phyloP scores from a whole-genome alignment of 1,284 basidiomycete genomes.

The Trichosporon sp. region DNA sequence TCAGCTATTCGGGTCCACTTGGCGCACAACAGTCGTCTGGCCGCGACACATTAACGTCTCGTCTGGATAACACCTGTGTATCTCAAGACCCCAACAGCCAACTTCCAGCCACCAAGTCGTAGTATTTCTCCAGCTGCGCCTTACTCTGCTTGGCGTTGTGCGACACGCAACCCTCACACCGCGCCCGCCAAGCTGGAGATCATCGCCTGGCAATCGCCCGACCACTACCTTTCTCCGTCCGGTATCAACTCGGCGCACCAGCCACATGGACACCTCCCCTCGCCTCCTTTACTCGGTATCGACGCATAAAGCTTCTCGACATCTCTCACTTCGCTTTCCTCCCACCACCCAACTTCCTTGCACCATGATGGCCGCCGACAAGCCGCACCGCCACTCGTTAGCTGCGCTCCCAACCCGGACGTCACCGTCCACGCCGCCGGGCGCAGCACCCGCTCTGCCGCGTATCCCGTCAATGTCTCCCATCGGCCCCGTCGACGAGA shows the following conservation, averaged over 20 bases:
- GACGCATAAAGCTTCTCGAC: neutral
- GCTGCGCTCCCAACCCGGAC: neutral
- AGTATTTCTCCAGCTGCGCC: neutral
- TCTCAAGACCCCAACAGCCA: no score
- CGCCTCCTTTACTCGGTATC: neutral
- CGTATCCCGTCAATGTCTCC: neutral
- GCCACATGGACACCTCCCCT: neutral
- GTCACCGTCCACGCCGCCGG: neutral
- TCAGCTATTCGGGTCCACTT: neutral
- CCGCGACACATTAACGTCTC: neutral
- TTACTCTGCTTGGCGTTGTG: neutral
- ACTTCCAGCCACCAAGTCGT: neutral
- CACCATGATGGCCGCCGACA: neutral
- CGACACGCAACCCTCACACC: neutral
- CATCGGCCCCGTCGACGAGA: neutral
- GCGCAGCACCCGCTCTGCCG: neutral
- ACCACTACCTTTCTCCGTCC: neutral
- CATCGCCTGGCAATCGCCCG: neutral
- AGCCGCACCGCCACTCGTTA: neutral
- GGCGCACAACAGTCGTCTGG: neutral
- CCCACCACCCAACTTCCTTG: neutral
- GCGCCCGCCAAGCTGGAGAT: neutral
- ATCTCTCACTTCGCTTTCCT: neutral
- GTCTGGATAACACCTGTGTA: neutral
- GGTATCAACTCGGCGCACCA: neutral